Base-by-base conservation (phyloP, 495 filamentous ascomycete species). In the Penicillium silybi region DNA sequence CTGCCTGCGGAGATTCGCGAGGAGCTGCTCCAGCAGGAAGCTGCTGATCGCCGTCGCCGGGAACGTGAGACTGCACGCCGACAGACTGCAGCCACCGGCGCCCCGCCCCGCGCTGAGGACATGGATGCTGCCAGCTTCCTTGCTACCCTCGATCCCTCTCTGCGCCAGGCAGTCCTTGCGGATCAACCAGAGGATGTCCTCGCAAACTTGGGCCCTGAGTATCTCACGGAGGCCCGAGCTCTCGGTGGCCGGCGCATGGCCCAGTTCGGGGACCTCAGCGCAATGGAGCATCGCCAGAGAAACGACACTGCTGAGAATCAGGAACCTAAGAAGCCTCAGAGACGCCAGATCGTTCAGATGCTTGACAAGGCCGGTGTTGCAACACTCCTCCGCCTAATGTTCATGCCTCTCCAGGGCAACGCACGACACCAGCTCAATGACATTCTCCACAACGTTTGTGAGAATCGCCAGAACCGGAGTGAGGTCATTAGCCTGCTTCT, bases 111-210 rank as follows among this genome's bases (percentile, higher is more conserved):
- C 38, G 80, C 81, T n/a, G 84, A 86, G 63, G 95, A 97, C 22
- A 95, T 99, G 85, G 92, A 97, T 68, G 76, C 90, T 35, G 90
- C 89, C 23, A 95, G 87, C 62, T 96, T 99, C 72, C 72, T 99
- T 42, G 87, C 93, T 45, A 92, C 92, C 13, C 82, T 99, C 25
- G 88, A 95, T 34, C 90, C 92, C 25, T 82, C 76, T 11, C 80
- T 99, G 40, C 84, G 93, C 48, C 85, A 92, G 61, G 83, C 89
- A 45, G 86, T 97, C 35, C 76, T 99, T 20, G 81, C 92, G 62
- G 93, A 97, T 44, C 88, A 95, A 65, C 89, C 95, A 49, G 89
- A 96, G 41, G 90, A 95, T 49, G 80, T 91, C 17, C 79, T 97
- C 45, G 85, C 85, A 23, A 85, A 87, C n/a, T 71, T 99, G 34